phyloP scores from a whole-genome alignment of 148 eudicot genomes.

The Heliamphora exappendiculata region DNA sequence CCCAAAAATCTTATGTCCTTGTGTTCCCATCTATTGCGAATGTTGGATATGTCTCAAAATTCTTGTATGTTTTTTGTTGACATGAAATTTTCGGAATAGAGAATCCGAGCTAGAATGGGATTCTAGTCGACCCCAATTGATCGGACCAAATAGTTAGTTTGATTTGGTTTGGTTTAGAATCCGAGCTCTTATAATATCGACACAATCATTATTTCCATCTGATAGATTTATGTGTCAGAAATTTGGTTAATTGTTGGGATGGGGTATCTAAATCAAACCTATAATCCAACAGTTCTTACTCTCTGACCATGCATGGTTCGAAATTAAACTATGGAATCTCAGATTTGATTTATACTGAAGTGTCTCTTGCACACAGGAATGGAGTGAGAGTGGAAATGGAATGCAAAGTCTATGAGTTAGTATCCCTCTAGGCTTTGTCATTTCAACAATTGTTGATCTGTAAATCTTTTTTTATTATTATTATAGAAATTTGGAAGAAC shows the following conservation, averaged over 20 bases:
- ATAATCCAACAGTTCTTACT: no score
- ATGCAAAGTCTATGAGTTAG: neutral
- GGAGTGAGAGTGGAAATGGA: no score
- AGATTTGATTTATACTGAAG: no score
- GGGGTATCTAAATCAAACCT: neutral
- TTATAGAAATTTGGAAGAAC: neutral
- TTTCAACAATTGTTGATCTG: no score
- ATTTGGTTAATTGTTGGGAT: neutral
- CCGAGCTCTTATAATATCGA: neutral
- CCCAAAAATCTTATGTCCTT: neutral
- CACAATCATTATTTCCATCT: neutral
- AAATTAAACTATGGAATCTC: neutral
- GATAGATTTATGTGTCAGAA: neutral
- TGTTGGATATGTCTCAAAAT: no score
- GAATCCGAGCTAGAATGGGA: no score
- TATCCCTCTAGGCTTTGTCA: neutral
- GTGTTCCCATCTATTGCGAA: neutral
- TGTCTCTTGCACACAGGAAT: no score
- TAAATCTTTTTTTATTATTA: neutral
- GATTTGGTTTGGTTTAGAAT: no score
- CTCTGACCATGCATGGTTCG: neutral
- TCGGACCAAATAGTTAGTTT: no score
- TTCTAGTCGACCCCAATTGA: no score
- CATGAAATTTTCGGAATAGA: no score
- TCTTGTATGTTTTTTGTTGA: no score